Evolutionary conservation across 495 filamentous ascomycete species (phyloP).

Genomic region (Amphirosellinia nigrospora): DNA sequence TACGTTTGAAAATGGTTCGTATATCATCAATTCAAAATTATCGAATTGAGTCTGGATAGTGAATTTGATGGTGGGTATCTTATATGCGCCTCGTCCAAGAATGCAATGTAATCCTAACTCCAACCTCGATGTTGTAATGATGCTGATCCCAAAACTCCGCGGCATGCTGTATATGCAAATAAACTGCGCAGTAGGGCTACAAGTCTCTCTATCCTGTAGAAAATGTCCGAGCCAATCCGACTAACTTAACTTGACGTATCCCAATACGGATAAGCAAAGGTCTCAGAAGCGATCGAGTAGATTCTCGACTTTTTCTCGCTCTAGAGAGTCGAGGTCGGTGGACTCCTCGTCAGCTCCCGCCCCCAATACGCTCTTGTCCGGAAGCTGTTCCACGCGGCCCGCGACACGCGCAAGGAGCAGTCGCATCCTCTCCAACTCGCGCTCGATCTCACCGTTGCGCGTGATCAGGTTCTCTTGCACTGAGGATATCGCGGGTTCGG

Average conservation of each 20-base stretch:
- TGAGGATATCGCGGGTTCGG: conserved; percentile 29
- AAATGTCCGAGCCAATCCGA: background rate
- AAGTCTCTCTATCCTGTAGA: background rate
- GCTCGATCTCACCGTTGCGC: conserved; percentile 72
- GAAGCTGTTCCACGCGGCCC: conserved; percentile 58
- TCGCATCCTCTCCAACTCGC: conserved; percentile 77
- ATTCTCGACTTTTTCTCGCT: conserved; percentile 48
- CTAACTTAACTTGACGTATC: background rate
- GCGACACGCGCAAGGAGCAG: conserved; percentile 75
- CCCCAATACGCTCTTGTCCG: conserved; percentile 8
- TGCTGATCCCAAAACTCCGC: background rate
- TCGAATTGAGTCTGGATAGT: no score
- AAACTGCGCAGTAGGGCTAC: background rate
- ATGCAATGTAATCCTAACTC: conserved; percentile 3
- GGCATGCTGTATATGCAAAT: conserved; percentile 4
- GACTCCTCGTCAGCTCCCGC: conserved; percentile 18
- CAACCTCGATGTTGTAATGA: background rate
- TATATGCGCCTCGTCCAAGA: background rate
- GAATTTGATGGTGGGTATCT: background rate
- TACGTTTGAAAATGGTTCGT: background rate
- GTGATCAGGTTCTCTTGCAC: conserved; percentile 82
- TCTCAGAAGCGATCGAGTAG: conserved; percentile 44
- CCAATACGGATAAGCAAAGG: background rate
- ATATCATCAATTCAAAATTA: background rate
- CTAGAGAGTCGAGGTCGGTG: conserved; percentile 44